Base-by-base conservation (phyloP, 805 yeast genomes). In the Sugiyamaella lignohabitans region DNA sequence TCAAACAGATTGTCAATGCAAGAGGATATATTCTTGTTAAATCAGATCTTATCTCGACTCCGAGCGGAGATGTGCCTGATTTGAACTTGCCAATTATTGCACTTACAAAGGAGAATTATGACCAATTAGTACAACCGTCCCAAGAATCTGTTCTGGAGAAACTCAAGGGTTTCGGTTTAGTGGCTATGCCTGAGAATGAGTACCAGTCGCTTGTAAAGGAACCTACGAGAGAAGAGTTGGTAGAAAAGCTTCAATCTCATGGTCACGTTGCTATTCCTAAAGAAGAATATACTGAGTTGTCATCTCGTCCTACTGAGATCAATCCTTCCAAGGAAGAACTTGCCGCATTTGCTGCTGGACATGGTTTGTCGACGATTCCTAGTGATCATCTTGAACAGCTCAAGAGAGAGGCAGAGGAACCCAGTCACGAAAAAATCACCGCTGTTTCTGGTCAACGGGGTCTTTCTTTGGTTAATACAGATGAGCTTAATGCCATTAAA, bases 161-260 rank as follows among this genome's bases (percentile, higher is more conserved):
- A 32, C 63, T 60, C 14, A 53, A 46, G n/a, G 48, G 38, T 1
- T 49, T 53, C 34, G 64, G 63, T 8, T 52, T 63, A 49, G 59
- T 54, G 0, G 56, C 62, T 10, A 30, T 68, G 14, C 58, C 59
- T 1, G 43, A 44, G 27, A 51, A 42, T 14, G 60, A 47, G 14
- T 49, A 55, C 36, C 47, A 45, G 6, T 32, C 42, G 10, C 45
- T 57, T 27, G 23, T 40, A 2, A 24, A 56, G 21, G 42, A 34
- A 19, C 54, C 55, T 14, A 36, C 55, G 4, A 43, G 42, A 21
- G 56, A 49, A 2, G 45, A 46, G 18, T 37, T 56, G 16, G 23
- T 43, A 8, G 38, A 35, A n/a, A 49, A 66, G 46, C 57, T 60
- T 40, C 50, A 60, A 29, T 27, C 45, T 16, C 50, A 38, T 24